Percentiles rank a stretch among this genome's conserved stretches.
These are phyloP conservation scores for Escallonia herrerae DNA, from an alignment of 129 eudicot species.

Conservation along the genomic window DNA sequence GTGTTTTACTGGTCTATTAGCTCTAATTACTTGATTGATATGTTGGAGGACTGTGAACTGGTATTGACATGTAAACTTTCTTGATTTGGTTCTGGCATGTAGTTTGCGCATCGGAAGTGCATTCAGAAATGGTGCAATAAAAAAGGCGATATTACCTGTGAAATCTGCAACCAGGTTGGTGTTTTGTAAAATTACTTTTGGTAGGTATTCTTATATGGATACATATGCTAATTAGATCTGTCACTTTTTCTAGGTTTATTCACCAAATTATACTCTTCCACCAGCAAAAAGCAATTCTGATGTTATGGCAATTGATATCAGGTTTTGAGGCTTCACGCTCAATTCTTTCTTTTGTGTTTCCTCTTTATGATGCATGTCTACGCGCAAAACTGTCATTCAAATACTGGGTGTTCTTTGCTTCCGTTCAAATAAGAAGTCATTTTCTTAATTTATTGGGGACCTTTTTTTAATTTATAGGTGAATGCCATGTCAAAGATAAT, in stretches of 20 bases:
- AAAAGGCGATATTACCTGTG: constrained; percentile 79
- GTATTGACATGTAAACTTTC: no score
- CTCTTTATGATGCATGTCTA: no score
- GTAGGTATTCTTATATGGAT: neutral
- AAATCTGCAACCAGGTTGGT: constrained; percentile 70
- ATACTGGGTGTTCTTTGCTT: no score
- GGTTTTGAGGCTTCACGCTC: constrained; percentile 23
- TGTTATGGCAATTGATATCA: constrained; percentile 65
- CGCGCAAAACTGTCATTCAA: no score
- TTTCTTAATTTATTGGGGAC: no score
- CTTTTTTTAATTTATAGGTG: no score
- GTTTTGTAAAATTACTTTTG: neutral
- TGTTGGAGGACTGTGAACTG: neutral
- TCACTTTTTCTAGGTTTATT: constrained; percentile 36
- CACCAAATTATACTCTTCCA: constrained; percentile 61
- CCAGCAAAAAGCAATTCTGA: constrained; percentile 49
- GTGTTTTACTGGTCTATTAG: neutral
- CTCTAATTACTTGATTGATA: neutral
- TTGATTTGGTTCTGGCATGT: constrained; percentile 5
- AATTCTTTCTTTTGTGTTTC: neutral
- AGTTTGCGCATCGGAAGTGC: constrained; percentile 94
- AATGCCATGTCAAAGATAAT: no score
- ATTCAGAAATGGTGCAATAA: constrained; percentile 88
- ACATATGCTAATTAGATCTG: neutral
- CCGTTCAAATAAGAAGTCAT: no score